Evolutionary conservation across 1,284 basidiomycete genomes (phyloP).

Genomic region (Ustilago tritici): DNA sequence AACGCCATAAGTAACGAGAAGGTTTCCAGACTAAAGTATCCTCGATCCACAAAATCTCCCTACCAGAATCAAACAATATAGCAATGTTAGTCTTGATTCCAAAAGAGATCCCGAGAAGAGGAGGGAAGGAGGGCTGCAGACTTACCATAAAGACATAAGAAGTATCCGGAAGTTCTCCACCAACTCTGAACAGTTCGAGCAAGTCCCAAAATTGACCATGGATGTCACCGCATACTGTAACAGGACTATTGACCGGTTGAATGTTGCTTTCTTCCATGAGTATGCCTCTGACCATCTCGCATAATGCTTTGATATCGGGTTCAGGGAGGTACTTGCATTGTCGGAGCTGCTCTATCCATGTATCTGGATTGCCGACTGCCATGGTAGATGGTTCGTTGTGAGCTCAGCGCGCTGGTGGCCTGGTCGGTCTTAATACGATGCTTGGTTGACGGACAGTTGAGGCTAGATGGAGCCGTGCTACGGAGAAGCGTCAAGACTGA

Average conservation of each 20-base stretch:
- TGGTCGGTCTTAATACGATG: not conserved
- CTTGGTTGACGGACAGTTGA: not conserved
- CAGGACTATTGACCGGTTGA: conserved; percentile 88
- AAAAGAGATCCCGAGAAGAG: not conserved
- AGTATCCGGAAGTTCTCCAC: conserved; percentile 86
- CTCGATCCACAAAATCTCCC: conserved; percentile 98
- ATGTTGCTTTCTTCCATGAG: conserved; percentile 96
- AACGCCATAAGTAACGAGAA: conserved; percentile 87
- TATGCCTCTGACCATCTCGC: conserved; percentile 83
- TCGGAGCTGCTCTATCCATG: conserved; percentile 76
- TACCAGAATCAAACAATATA: conserved; percentile 66
- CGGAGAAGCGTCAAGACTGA: not conserved
- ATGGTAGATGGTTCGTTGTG: conserved; percentile 9
- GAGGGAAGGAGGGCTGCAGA: not conserved
- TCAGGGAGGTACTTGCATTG: conserved; percentile 89
- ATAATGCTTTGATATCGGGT: conserved; percentile 88
- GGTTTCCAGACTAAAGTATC: conserved; percentile 96
- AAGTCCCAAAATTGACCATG: conserved; percentile 97
- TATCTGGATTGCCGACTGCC: conserved; percentile 62
- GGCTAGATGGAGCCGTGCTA: not conserved
- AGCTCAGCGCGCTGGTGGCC: conserved; percentile 5
- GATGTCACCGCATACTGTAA: conserved; percentile 93
- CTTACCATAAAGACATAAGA: conserved; percentile 96
- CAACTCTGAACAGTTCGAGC: conserved; percentile 87
- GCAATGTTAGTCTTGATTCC: no score